A percentile compares a stretch with the other conserved stretches of the same genome.
Evolutionary conservation across 495 filamentous ascomycete genomes (phyloP).

Genomic region (Recurvomyces mirabilis): DNA sequence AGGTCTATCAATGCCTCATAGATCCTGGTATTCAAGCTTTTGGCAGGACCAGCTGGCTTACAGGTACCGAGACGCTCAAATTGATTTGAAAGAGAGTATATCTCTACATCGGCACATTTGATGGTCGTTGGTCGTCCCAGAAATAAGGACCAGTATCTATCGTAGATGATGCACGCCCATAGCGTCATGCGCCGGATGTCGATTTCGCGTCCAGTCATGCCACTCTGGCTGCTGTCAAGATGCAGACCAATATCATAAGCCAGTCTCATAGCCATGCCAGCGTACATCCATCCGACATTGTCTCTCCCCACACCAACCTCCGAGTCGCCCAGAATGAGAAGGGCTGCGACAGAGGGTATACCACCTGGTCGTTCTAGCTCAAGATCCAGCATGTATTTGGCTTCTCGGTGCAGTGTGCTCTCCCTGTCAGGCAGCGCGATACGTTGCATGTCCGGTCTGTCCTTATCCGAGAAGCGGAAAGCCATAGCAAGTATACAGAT

Average conservation of each 20-base stretch:
- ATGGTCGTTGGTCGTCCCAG: constrained; percentile 42
- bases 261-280: constrained; percentile 38
- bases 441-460: constrained; percentile 37
- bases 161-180: constrained; percentile 40
- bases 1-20: constrained; percentile 39
- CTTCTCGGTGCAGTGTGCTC: constrained; percentile 41
- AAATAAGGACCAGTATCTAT: constrained; percentile 42
- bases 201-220: constrained; percentile 33
- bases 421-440: constrained; percentile 37
- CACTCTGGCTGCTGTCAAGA: constrained; percentile 29
- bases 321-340: constrained; percentile 42
- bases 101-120: constrained; percentile 38
- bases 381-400: constrained; percentile 41
- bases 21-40: constrained; percentile 33
- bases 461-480: constrained; percentile 38
- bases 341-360: constrained; percentile 39
- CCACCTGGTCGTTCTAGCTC: constrained; percentile 42
- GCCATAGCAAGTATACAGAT: constrained; percentile 43
- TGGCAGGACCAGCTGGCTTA: constrained; percentile 25
- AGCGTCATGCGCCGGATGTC: constrained; percentile 38
- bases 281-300: constrained; percentile 43
- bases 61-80: constrained; percentile 29
- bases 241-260: constrained; percentile 43
- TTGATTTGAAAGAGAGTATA: constrained; percentile 33
- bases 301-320: constrained; percentile 42